These are phyloP conservation scores for Aspergillus sp. DNA, from an alignment of 2,329 filamentous ascomycete species.

Conservation along the genomic window DNA sequence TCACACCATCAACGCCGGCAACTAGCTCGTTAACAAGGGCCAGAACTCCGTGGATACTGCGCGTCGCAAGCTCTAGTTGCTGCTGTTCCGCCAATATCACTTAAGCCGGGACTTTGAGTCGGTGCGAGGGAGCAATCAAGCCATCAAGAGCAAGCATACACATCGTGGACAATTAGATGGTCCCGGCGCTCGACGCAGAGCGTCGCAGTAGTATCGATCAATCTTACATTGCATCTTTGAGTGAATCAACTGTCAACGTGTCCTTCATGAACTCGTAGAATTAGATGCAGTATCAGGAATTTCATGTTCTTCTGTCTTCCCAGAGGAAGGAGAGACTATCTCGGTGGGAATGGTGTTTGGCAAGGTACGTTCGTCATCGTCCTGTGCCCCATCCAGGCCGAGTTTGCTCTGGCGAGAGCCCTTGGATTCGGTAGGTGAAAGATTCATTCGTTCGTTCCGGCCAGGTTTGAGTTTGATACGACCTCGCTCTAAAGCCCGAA, in stretches of 20 bases:
- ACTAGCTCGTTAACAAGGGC: slow-evolving; percentile 73
- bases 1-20: slow-evolving; percentile 73
- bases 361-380: slow-evolving; percentile 20
- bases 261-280: slow-evolving; percentile 21
- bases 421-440: slow-evolving; percentile 34
- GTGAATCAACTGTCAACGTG: neutral
- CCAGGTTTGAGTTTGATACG: slow-evolving; percentile 35
- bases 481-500: slow-evolving; percentile 38
- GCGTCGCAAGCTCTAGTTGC: slow-evolving; percentile 51
- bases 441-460: slow-evolving; percentile 29
- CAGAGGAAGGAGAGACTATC: slow-evolving; percentile 19
- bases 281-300: slow-evolving; percentile 26
- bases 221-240: neutral
- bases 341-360: slow-evolving; percentile 29
- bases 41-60: slow-evolving; percentile 57
- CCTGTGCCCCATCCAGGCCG: slow-evolving; percentile 13
- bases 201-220: neutral
- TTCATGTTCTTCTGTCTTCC: slow-evolving; percentile 17
- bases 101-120: neutral
- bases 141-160: neutral
- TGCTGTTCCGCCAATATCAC: neutral
- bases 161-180: too few relatives aligned
- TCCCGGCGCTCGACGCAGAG: neutral
- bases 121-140: neutral
- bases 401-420: slow-evolving; percentile 21